Evolutionary conservation across 768 basidiomycete genomes (phyloP).

Genomic region (Suillus placidus): DNA sequence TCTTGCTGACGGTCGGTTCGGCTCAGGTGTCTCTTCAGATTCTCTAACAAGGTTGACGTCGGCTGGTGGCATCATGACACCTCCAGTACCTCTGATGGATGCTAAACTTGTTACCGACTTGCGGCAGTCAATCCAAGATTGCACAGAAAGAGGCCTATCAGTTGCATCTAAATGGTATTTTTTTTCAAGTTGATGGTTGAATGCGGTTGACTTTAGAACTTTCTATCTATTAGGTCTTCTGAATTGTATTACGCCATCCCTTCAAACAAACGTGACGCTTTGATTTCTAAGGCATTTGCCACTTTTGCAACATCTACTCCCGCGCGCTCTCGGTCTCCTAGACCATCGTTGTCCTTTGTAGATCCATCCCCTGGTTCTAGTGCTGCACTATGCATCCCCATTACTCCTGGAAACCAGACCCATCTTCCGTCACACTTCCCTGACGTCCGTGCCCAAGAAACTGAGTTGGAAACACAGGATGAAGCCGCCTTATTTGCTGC

Average conservation of each 20-base stretch:
- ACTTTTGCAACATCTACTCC: slow-evolving; percentile 64
- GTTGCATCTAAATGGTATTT: slow-evolving; percentile 77
- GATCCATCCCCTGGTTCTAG: slow-evolving; percentile 24
- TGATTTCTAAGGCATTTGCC: slow-evolving; percentile 28
- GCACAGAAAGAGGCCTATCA: slow-evolving; percentile 69
- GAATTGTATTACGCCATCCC: slow-evolving; percentile 71
- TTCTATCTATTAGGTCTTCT: slow-evolving; percentile 60
- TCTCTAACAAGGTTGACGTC: not conserved
- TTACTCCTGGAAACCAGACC: slow-evolving; percentile 21
- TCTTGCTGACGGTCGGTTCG: not conserved
- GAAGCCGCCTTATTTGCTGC: slow-evolving; percentile 76
- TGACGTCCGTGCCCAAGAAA: slow-evolving; percentile 40
- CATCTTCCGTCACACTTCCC: slow-evolving; percentile 15
- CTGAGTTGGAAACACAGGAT: slow-evolving; percentile 59
- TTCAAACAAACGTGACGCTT: slow-evolving; percentile 43
- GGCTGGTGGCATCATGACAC: not conserved
- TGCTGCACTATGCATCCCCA: slow-evolving; percentile 38
- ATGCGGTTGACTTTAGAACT: slow-evolving; percentile 18
- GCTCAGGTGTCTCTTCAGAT: not conserved
- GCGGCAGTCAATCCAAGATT: slow-evolving; percentile 67
- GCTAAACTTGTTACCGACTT: slow-evolving; percentile 56
- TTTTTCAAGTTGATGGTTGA: slow-evolving; percentile 14
- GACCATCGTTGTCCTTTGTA: slow-evolving; percentile 40
- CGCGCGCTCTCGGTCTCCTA: slow-evolving; percentile 48
- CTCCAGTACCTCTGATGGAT: slow-evolving; percentile 40